These are phyloP conservation scores for Apiospora rasikravindrae DNA, from an alignment of 2,329 filamentous ascomycete species.

Conservation along the genomic window DNA sequence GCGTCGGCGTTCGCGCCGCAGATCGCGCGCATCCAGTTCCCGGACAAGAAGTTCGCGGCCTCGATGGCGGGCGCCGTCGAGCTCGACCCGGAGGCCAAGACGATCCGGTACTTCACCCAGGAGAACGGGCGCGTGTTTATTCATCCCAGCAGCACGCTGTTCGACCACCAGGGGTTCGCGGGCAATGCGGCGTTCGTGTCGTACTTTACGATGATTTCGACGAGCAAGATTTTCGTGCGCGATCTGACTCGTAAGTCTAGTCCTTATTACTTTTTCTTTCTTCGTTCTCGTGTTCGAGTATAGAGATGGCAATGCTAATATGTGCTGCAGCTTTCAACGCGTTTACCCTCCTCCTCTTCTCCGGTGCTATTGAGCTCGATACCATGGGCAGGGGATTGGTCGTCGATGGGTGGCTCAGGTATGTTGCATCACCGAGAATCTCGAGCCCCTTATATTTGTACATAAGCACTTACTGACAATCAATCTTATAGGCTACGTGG, in stretches of 20 bases:
- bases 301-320: too few relatives aligned
- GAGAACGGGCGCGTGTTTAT: constrained; percentile 89
- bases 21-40: constrained; percentile 88
- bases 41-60: constrained; percentile 92
- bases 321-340: constrained; percentile 74
- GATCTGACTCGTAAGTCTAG: constrained; percentile 80
- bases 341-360: constrained; percentile 87
- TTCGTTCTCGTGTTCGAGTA: too few relatives aligned
- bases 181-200: constrained; percentile 78
- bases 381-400: constrained; percentile 85
- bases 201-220: constrained; percentile 92
- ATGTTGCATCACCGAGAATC: constrained; percentile 23
- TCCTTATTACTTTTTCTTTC: not conserved
- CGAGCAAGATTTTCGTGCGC: constrained; percentile 88
- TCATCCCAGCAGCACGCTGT: constrained; percentile 86
- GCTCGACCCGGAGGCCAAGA: constrained; percentile 87
- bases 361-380: constrained; percentile 83
- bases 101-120: constrained; percentile 91
- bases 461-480: not conserved
- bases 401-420: constrained; percentile 86
- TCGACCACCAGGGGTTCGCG: constrained; percentile 80
- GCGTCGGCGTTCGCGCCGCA: constrained; percentile 82
- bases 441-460: too few relatives aligned
- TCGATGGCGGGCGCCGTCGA: constrained; percentile 89
- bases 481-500: constrained; percentile 63